Base-by-base conservation (phyloP, 208 protist genomes). In the Naegleria fowleri region DNA sequence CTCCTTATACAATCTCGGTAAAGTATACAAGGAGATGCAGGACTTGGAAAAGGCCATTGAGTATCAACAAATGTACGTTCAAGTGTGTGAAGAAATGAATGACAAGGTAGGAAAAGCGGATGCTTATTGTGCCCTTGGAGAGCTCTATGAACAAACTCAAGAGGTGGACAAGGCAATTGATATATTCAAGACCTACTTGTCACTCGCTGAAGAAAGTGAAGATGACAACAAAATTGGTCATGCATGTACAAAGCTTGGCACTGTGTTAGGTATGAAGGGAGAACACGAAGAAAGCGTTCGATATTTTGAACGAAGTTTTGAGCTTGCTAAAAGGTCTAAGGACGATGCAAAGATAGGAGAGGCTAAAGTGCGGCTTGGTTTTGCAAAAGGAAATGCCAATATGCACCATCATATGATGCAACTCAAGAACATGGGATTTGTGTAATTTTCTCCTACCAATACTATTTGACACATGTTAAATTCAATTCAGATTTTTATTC, bases 341-440 rank as follows among this genome's bases (percentile, higher is more conserved):
- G 41, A 88, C 19, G 15, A 88, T n/a, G 13, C 39, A 0, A 36
- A 39, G 41, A 88, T 58, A 7, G 41, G 33, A 22, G n/a, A 88
- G 36, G 85, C 85, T 0, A 51, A 39, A 58, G 85, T 88, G 22
- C 55, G 40, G 36, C 41, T 88, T 6, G 85, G 85, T 38, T 88
- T 58, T 58, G 85, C 85, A 58, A 88, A 38, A 88, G 85, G 85
- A 59, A 88, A 88, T 58, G 85, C 85, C 55, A 29, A 15, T 15
- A 67, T 67, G 55, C 13, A 67, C 11, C 11, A 67, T 22, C 55
- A 67, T 13, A 67, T 67, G 55, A 67, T 67, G 55, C 22, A 15
- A 29, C 55, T 67, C 19, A 67, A 67, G 11, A 48, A 48, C 7
- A 9, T 48, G 7, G 43, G 43, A 48, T 48, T 48, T 48, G 43